Evolutionary conservation across 2,329 filamentous ascomycete genomes (phyloP).

Genomic region (Aspergillus japonicus): DNA sequence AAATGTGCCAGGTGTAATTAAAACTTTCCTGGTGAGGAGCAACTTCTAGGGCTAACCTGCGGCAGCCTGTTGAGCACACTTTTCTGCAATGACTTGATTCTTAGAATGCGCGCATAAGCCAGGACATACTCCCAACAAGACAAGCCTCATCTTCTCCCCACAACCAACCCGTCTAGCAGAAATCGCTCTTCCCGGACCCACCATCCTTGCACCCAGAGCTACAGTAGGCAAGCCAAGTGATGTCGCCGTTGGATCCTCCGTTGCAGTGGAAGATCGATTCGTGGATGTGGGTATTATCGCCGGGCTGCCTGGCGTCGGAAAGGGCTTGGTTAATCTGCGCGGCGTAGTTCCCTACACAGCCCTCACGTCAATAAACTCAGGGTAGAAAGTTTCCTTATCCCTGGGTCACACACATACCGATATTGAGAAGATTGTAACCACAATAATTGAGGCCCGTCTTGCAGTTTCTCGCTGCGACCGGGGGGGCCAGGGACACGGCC

Average conservation of each 20-base stretch:
- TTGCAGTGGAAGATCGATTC: constrained; percentile 13
- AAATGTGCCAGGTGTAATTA: no score
- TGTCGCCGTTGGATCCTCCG: constrained; percentile 8
- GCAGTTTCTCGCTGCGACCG: constrained; percentile 9
- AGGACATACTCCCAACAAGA: no score
- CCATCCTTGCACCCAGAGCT: constrained; percentile 9
- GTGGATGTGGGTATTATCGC: constrained; percentile 3
- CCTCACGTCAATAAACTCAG: no score
- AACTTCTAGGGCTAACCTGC: no score
- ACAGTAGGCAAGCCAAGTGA: constrained; percentile 7
- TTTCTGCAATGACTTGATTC: no score
- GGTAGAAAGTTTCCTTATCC: background rate
- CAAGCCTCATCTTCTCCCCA: no score
- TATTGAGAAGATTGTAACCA: constrained; percentile 10
- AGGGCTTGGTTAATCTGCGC: constrained; percentile 9
- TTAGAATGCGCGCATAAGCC: no score
- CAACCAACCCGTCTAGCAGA: background rate
- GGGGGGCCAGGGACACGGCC: background rate
- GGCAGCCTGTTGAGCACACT: no score
- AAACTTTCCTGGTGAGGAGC: no score
- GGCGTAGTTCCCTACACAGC: constrained; percentile 6
- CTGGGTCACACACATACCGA: background rate
- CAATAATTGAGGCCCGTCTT: constrained; percentile 12
- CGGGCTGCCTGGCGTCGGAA: background rate
- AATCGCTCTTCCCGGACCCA: constrained; percentile 7